A percentile compares a stretch with the other conserved stretches of the same genome.
Evolutionary conservation across 257 asterid species (phyloP).

Genomic region (Scutellaria baicalensis): DNA sequence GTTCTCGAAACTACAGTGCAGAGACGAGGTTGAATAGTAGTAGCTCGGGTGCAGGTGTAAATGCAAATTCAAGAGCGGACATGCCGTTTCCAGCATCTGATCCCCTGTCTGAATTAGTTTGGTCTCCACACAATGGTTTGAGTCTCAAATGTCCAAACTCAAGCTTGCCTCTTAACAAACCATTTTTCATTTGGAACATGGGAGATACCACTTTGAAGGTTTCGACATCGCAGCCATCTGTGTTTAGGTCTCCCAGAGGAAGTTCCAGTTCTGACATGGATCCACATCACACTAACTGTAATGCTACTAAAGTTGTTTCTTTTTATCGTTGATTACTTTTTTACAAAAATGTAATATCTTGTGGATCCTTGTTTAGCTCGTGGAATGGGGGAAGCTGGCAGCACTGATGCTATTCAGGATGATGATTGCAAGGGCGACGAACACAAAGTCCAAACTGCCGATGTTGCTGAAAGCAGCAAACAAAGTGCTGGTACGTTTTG

Average conservation of each 20-base stretch:
- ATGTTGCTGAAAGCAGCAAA: slow-evolving; percentile 19
- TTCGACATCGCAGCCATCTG: slow-evolving; percentile 16
- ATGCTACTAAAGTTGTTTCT: slow-evolving; percentile 23
- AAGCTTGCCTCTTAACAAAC: slow-evolving; percentile 22
- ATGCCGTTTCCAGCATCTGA: slow-evolving; percentile 51
- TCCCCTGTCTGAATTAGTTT: slow-evolving; percentile 67
- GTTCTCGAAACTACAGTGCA: slow-evolving; percentile 22
- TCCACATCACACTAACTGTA: background rate
- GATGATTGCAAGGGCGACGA: background rate
- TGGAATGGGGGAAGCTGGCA: slow-evolving; percentile 8
- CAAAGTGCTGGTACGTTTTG: slow-evolving; percentile 29
- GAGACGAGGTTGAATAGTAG: slow-evolving; percentile 11
- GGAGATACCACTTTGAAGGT: slow-evolving; percentile 17
- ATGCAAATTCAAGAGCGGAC: slow-evolving; percentile 47
- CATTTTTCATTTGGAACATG: slow-evolving; percentile 35
- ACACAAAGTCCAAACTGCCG: background rate
- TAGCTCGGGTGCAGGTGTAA: slow-evolving; percentile 78
- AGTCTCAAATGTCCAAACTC: slow-evolving; percentile 44
- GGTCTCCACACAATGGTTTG: slow-evolving; percentile 63
- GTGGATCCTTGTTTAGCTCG: slow-evolving; percentile 26
- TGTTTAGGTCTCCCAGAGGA: slow-evolving; percentile 1
- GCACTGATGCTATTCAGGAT: background rate
- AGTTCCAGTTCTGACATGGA: background rate
- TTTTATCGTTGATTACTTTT: background rate
- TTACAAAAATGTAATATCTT: background rate